Percentiles rank a stretch among this genome's conserved stretches.
Conservation (phyloP, 176 grass and related monocot species). For the Metroxylon sagu region DNA sequence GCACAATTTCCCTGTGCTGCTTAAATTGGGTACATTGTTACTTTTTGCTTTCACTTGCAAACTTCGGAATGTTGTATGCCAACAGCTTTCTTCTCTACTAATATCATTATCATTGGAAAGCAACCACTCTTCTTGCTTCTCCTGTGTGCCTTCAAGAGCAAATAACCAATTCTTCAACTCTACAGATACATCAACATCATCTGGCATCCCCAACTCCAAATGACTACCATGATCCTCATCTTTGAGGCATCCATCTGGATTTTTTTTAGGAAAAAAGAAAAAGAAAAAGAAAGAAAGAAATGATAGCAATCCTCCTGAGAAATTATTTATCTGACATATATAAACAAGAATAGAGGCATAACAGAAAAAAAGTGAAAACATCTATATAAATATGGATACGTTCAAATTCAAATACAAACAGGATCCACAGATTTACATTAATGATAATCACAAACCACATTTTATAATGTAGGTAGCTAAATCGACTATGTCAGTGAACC, state of each 20-base stretch:
- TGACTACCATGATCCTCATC: slow-evolving; percentile 38
- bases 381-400: too few relatives aligned
- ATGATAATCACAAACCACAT: too few relatives aligned
- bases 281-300: too few relatives aligned
- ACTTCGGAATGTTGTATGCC: slow-evolving; percentile 90
- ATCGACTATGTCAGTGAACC: too few relatives aligned
- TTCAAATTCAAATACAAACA: too few relatives aligned
- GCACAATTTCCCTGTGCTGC: slow-evolving; percentile 21
- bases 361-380: too few relatives aligned
- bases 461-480: too few relatives aligned
- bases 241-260: slow-evolving; percentile 41
- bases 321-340: too few relatives aligned
- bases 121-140: slow-evolving; percentile 42
- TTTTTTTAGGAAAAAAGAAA: neutral
- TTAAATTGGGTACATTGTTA: slow-evolving; percentile 35
- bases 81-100: slow-evolving; percentile 96
- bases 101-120: slow-evolving; percentile 30
- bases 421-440: too few relatives aligned
- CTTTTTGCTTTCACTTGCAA: slow-evolving; percentile 76
- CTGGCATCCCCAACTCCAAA: slow-evolving; percentile 81
- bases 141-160: slow-evolving; percentile 85
- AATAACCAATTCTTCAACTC: slow-evolving; percentile 93
- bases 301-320: too few relatives aligned
- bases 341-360: too few relatives aligned
- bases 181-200: slow-evolving; percentile 85